Evolutionary conservation across 1,284 basidiomycete species (phyloP).

Genomic region (Pseudozyma pruni): DNA sequence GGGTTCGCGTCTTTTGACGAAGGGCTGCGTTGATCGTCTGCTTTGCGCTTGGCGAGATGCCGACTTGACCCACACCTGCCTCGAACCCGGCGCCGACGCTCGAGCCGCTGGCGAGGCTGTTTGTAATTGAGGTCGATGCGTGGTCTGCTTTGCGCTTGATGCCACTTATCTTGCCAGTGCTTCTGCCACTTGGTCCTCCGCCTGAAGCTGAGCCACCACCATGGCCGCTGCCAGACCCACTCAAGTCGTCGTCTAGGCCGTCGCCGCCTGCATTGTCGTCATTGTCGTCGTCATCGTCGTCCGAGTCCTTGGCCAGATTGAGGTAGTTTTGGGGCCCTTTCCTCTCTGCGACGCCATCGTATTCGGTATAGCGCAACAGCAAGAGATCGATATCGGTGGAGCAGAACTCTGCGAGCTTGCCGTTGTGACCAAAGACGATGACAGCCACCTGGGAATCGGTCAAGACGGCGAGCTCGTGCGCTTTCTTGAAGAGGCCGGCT

Average conservation of each 20-base stretch:
- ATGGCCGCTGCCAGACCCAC: neutral
- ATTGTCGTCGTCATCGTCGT: constrained; percentile 39
- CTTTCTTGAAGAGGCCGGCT: constrained; percentile 89
- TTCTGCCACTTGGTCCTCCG: constrained; percentile 1
- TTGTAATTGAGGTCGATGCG: constrained; percentile 8
- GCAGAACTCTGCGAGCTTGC: constrained; percentile 63
- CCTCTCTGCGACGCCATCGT: constrained; percentile 39
- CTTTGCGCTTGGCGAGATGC: constrained; percentile 24
- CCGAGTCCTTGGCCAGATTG: constrained; percentile 42
- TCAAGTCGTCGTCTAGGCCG: constrained; percentile 10
- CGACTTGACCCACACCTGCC: neutral
- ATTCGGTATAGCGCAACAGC: constrained; percentile 57
- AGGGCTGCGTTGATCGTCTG: constrained; percentile 39
- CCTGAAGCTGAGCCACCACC: constrained; percentile 3
- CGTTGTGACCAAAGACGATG: constrained; percentile 74
- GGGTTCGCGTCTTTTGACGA: constrained; percentile 32
- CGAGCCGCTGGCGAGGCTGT: neutral
- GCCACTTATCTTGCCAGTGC: constrained; percentile 13
- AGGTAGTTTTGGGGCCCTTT: constrained; percentile 48
- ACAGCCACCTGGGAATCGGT: constrained; percentile 78
- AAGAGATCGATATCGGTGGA: constrained; percentile 59
- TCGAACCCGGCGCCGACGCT: constrained; percentile 5
- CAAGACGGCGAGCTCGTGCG: constrained; percentile 84
- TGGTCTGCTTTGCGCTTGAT: constrained; percentile 33
- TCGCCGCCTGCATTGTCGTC: constrained; percentile 23